Evolutionary conservation across 768 basidiomycete genomes (phyloP), one percentile per base, ranked within the genome.

Genomic region (Collybiopsis luxurians): DNA sequence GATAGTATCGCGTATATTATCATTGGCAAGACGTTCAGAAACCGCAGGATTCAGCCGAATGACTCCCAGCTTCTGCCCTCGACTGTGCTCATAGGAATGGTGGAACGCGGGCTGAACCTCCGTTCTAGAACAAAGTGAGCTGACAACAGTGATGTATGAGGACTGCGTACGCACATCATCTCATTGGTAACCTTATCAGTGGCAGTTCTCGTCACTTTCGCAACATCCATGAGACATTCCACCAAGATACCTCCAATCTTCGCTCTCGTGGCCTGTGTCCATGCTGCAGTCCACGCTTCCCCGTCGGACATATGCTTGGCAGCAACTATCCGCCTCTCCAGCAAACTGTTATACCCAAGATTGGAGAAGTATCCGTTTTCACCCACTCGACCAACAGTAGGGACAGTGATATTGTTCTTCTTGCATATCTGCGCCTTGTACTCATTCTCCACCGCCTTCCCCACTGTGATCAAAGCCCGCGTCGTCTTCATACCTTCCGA

Each of bases 61-160:
- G 21, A 98, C 84, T 27, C 96, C 96, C n/a, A 97, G 79, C 67
- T 94, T 96, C 60, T 86, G 86, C 1, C 96, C 95, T n/a, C 91
- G 84, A n/a, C 87, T 68, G 67, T 95, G 96, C 70, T 98, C 95
- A 67, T 97, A 97, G 1, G 85, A 80, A 65, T 97, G 95, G 53
- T 84, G 86, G 73, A 98, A 95, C 1, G 95, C 96, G 0, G 91
- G 90, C 63, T 98, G 95, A 19, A 76, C 74, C 69, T 97, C 94
- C 28, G 80, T 73, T 38, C 89, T 91, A 60, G 13, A 4, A 53
- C 13, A 44, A 11, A 34, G 64, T 55, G 30, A 60, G 28, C 28
- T 17, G 42, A 40, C 13, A 39, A 40, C 12, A 21, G 28, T 30
- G 19, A 51, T 38, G 47, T n/a, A 43, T 7, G 55, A 45, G 57